Base-by-base conservation (phyloP, 331 rosid species). In the Pyrus hybrid region DNA sequence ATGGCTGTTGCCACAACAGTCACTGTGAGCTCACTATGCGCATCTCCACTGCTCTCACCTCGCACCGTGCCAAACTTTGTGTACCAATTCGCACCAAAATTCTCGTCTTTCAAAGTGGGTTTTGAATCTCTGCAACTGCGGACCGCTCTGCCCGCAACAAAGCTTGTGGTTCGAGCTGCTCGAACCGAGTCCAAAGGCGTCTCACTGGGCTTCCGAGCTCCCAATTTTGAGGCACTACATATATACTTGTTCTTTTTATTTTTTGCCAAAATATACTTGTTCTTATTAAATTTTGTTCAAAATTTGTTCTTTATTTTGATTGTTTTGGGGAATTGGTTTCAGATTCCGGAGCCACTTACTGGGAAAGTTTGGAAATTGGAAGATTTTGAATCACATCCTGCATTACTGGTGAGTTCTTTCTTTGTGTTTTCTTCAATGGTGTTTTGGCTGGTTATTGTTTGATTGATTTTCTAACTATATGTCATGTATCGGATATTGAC, bases 321-420 rank as follows among this genome's bases (percentile, higher is more conserved):
- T 23, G 30, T 58, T 58, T 23, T 12, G 8, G 76, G 79, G 77
- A 11, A 80, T 81, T 66, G 75, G 73, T 64, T 70, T 68, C 74
- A 92, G 96, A 86, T 94, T 81, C 83, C 96, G 53, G 96, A 94
- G 88, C 97, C 99, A 71, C 92, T 90, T 29, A 85, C 97, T 13
- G 97, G 93, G 77, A 90, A 84, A 80, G 80, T 85, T 72, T 94
- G 97, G 96, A 84, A 82, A 80, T 80, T 90, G 87, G 87, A 81
- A 56, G 97, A 92, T 79, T 92, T 94, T 86, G 97, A 94, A 84
- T 80, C 88, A 30, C 75, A 92, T 82, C 99, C 96, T 78, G 97
- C 97, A 70, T 79, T 94, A 51, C 82, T 88, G 96, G 99, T 93
- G 79, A 67, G 77, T 12, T 62, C 47, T 11, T 3, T 1, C 53